These are phyloP conservation scores for Epichloe sp. DNA, from an alignment of 2,329 filamentous ascomycete species.

Conservation along the genomic window DNA sequence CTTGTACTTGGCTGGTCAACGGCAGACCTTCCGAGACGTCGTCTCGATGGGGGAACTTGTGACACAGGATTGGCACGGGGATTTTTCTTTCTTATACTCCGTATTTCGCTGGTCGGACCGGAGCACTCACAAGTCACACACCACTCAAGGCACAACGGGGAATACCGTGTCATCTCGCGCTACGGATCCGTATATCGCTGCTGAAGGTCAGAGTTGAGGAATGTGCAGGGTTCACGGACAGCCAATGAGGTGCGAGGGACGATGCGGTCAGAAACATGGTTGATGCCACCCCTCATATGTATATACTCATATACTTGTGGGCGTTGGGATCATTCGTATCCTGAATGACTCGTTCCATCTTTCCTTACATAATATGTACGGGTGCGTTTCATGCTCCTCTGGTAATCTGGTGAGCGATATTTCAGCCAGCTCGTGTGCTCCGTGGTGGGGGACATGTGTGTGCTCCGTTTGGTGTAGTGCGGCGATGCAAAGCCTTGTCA, in stretches of 20 bases:
- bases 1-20: not conserved
- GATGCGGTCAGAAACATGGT: conserved; percentile 2
- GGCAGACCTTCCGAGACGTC: not conserved
- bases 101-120: too few relatives aligned
- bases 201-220: not conserved
- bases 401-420: conserved; percentile 1
- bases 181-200: not conserved
- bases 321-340: too few relatives aligned
- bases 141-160: not conserved
- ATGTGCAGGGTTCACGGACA: not conserved
- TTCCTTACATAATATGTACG: too few relatives aligned
- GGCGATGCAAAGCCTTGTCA: conserved; percentile 3
- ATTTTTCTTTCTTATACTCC: not conserved
- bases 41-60: not conserved
- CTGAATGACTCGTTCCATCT: too few relatives aligned
- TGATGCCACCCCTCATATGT: not conserved
- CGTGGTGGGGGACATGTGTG: not conserved
- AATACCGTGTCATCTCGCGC: not conserved
- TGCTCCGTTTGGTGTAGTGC: not conserved
- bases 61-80: not conserved
- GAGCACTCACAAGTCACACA: too few relatives aligned
- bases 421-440: conserved; percentile 4
- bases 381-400: not conserved
- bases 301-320: too few relatives aligned
- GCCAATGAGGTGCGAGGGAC: not conserved